Evolutionary conservation across 768 basidiomycete genomes (phyloP), one percentile per base, ranked within the genome.

Genomic region (Lyophyllum shimeji): DNA sequence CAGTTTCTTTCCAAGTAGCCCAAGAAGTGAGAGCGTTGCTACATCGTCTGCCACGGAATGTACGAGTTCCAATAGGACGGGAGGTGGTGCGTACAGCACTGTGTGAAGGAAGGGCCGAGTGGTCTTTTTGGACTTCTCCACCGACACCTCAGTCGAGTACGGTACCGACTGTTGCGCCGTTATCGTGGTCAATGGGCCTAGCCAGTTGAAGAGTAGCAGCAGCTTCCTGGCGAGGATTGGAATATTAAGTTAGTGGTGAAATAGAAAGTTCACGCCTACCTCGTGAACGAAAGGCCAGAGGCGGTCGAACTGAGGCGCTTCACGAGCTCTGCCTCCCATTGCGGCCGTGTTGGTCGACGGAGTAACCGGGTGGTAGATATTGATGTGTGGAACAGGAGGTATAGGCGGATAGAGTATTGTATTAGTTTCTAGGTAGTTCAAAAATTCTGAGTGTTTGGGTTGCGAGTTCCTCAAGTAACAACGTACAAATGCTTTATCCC

Each of bases 401-500:
- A 90, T 49, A 92, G 72, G 46, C 83, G 83, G 58, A 94, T 82
- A 21, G 87, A 81, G 68, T 93, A 94, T 75, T 94, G 92, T 53
- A 94, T 84, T 53, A 93, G 64, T 92, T 94, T 94, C 91, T 93
- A 49, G 23, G 46, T 56, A 7, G 23, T 24, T 45, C 34, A 27
- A 34, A 34, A 34, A 31, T 13, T 1, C 20, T 60, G 12, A 53
- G 59, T 29, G 43, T 20, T n/a, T 17, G n/a, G 31, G 20, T 33
- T 25, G 27, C 24, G 18, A 37, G 15, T 25, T 39, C 46, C 21
- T 17, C 18, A 34, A 25, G 40, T 34, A 29, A 29, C 3, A 54
- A 80, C 89, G 65, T 73, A 93, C 91, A 66, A 94, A 87, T 25
- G 85, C 83, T 74, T 94, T 94, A 71, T 94, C 92, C 62, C 92